phyloP scores from a whole-genome alignment of 768 basidiomycete species.

The Lactifluus piperatus region DNA sequence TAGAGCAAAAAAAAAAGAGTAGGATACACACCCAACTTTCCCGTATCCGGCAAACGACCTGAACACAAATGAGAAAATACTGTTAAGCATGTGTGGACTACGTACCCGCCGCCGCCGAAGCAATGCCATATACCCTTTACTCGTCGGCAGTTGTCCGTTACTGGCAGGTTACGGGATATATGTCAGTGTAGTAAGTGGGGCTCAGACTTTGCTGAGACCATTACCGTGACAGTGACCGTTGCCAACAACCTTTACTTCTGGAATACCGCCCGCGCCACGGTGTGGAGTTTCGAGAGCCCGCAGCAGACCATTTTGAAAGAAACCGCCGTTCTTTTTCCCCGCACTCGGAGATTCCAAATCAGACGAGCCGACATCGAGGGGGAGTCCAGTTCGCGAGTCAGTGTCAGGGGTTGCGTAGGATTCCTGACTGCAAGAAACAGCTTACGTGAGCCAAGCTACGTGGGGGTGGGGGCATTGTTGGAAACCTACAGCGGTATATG shows the following conservation, averaged over 20 bases:
- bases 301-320: slow-evolving; percentile 77
- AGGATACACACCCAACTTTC: slow-evolving; percentile 51
- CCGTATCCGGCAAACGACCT: slow-evolving; percentile 82
- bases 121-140: slow-evolving; percentile 86
- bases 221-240: slow-evolving; percentile 88
- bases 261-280: slow-evolving; percentile 35
- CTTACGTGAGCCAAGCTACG: neutral
- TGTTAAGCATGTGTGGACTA: slow-evolving; percentile 12
- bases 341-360: slow-evolving; percentile 52
- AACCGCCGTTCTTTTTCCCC: slow-evolving; percentile 65
- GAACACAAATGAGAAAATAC: neutral
- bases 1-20: neutral
- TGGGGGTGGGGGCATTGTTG: neutral
- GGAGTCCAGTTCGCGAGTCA: slow-evolving; percentile 47
- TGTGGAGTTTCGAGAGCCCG: slow-evolving; percentile 65
- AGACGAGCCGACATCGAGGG: slow-evolving; percentile 61
- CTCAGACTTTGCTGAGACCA: slow-evolving; percentile 18
- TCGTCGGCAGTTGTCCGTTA: slow-evolving; percentile 83
- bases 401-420: slow-evolving; percentile 63
- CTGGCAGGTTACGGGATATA: slow-evolving; percentile 28
- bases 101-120: slow-evolving; percentile 79
- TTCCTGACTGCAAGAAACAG: slow-evolving; percentile 46
- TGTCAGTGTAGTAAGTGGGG: slow-evolving; percentile 17
- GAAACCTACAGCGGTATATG: slow-evolving; percentile 79
- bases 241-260: slow-evolving; percentile 79